These are phyloP conservation scores for Vicia sativa DNA, from an alignment of 306 rosid species.

Conservation along the genomic window DNA sequence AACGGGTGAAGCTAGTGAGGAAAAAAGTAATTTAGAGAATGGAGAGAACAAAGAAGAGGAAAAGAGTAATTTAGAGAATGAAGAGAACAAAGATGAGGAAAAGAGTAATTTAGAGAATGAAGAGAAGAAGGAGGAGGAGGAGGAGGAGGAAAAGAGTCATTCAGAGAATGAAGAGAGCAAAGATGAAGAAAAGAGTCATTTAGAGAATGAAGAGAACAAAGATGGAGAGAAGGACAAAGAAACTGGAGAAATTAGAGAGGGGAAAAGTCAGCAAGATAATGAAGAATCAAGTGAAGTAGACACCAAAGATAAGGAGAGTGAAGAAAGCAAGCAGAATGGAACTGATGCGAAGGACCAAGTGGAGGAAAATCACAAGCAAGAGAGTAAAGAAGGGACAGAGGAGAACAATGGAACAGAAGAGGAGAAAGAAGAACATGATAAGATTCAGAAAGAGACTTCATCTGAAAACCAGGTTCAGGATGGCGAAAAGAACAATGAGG, in stretches of 20 bases:
- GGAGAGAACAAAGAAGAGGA: slow-evolving; percentile 34
- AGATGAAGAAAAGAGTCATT: slow-evolving; percentile 25
- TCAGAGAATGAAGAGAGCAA: slow-evolving; percentile 33
- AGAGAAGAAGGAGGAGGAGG: slow-evolving; percentile 40
- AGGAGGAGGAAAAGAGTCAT: slow-evolving; percentile 36
- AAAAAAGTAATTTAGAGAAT: not conserved
- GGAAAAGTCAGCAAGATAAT: slow-evolving; percentile 32
- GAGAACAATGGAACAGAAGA: slow-evolving; percentile 40
- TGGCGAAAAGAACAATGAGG: slow-evolving; percentile 53
- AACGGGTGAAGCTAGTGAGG: not conserved
- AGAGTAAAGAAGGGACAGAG: slow-evolving; percentile 49
- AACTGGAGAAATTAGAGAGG: slow-evolving; percentile 35
- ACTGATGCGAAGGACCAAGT: slow-evolving; percentile 36
- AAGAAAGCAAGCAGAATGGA: slow-evolving; percentile 40
- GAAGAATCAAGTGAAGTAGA: slow-evolving; percentile 40
- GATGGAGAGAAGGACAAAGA: slow-evolving; percentile 42
- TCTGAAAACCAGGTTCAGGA: slow-evolving; percentile 61
- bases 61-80: slow-evolving; percentile 34
- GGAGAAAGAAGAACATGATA: slow-evolving; percentile 52
- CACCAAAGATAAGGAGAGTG: slow-evolving; percentile 33
- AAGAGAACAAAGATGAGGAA: slow-evolving; percentile 29
- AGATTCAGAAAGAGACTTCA: slow-evolving; percentile 55
- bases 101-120: slow-evolving; percentile 29
- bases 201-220: slow-evolving; percentile 39
- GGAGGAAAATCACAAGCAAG: slow-evolving; percentile 40